Conservation (phyloP, 345 rosid species). For the Melastoma malabathricum region DNA sequence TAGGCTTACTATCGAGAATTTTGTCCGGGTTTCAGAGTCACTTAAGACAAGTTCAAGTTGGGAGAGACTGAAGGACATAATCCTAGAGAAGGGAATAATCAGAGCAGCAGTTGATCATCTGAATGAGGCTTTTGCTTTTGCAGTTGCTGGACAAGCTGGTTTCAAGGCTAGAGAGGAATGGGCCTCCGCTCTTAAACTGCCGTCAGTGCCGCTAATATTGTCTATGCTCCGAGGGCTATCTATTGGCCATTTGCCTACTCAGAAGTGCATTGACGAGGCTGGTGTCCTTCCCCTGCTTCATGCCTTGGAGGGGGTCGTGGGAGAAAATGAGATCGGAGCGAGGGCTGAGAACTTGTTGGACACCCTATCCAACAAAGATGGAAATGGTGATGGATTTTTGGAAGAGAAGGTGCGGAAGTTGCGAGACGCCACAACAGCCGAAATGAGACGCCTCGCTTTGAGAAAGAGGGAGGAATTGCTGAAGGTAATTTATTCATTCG, state of each 20-base stretch:
- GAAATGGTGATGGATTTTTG: slow-evolving; percentile 89
- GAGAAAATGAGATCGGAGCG: slow-evolving; percentile 92
- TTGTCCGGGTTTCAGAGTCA: slow-evolving; percentile 91
- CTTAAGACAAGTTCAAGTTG: slow-evolving; percentile 97
- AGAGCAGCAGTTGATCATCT: slow-evolving; percentile 73
- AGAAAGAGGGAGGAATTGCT: slow-evolving; percentile 76
- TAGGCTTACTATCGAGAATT: slow-evolving; percentile 75
- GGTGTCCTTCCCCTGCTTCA: slow-evolving; percentile 79
- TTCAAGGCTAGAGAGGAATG: slow-evolving; percentile 64
- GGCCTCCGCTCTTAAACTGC: slow-evolving; percentile 62
- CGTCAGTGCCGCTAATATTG: slow-evolving; percentile 79
- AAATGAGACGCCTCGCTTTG: slow-evolving; percentile 86
- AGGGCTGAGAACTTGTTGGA: slow-evolving; percentile 96
- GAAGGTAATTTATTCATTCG: slow-evolving; percentile 36
- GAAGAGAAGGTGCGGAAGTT: slow-evolving; percentile 59
- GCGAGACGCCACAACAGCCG: slow-evolving; percentile 84
- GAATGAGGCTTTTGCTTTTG: slow-evolving; percentile 57
- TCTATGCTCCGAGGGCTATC: slow-evolving; percentile 93
- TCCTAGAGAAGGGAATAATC: slow-evolving; percentile 73
- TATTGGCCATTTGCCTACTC: slow-evolving; percentile 93
- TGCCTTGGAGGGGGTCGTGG: slow-evolving; percentile 85
- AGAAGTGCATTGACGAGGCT: slow-evolving; percentile 69
- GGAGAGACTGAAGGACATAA: slow-evolving; percentile 86
- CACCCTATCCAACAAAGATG: slow-evolving; percentile 78
- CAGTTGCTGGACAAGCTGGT: slow-evolving; percentile 67